Evolutionary conservation across 805 yeast genomes (phyloP), one percentile per base, ranked within the genome.

Genomic region (Brettanomyces anomalus): DNA sequence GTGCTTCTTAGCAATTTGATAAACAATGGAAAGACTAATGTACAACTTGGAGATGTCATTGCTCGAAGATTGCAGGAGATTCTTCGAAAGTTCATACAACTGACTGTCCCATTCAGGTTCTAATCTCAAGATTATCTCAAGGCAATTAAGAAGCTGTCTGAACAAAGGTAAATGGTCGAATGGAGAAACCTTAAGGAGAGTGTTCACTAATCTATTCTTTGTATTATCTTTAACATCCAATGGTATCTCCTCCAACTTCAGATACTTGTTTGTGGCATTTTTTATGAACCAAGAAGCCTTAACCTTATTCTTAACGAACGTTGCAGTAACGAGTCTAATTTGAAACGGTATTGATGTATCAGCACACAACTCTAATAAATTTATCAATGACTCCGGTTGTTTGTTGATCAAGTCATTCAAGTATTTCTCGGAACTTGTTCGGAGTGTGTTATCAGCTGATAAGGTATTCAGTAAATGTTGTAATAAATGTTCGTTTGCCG

Each of bases 231-330:
- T 82, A 53, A 87, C 95, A 43, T 73, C 67, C 11, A 52, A 57
- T 14, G 49, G 52, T 37, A 72, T 52, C 4, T 57, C 60, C n/a
- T 54, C 55, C 3, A 39, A 42, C 11, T 39, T 35, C 15, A 56
- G 40, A 2, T 45, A 43, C 16, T 55, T 48, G 3, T 56, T 53
- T 14, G 58, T 49, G 8, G 49, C 49, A 11, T 60, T 49, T 38
- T 48, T 55, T 19, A 62, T 60, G 31, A 53, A 52, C 97, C 97
- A 89, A 41, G 74, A 70, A 32, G 75, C 70, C 14, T 70, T 65
- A 18, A 87, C 70, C 44, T 79, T 71, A 60, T 90, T 89, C 59
- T 90, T 90, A 60, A 87, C 76, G 60, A 77, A 86, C 4, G 90
- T 79, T 0, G 93, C 88, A 2, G 94, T 82, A 11, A 94, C 85